Base-by-base conservation (phyloP, 2,329 filamentous ascomycete genomes). In the Penicillium thymicola region DNA sequence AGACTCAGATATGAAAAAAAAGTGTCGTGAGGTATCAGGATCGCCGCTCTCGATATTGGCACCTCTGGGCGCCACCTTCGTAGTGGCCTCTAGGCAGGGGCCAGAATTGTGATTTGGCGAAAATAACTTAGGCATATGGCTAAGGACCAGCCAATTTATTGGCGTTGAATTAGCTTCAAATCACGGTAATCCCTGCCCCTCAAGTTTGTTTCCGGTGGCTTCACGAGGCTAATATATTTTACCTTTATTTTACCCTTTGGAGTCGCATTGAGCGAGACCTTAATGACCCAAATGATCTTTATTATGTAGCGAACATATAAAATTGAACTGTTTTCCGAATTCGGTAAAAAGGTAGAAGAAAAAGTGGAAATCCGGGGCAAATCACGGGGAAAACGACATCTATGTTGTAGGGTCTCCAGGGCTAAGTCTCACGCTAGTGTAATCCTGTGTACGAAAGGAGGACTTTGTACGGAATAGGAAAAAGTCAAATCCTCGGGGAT, bases 1-100 rank as follows among this genome's bases (percentile, higher is more conserved):
- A 11, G 5, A 18, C 18, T 5, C 16, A 27, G 5, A 36, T 14
- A 23, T 25, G 10, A 6, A 42, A 51, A 30, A 25, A n/a, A n/a
- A 13, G 25, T 36, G 4, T 25, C 21, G 2, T 3, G 14, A 7
- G 13, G 11, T 10, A 50, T 34, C 16, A 13, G 16, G 32, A 41
- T 36, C 37, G 27, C 42, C 36, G 38, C 43, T 37, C 42, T 53
- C 36, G 45, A 46, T 34, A 37, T 45, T 45, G n/a, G 32, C 27
- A 18, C 30, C 25, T 32, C 28, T 5, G 16, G 30, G 30, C 54
- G 54, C 57, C 54, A 54, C 57, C 21, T 21, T 49, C n/a, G 21
- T 41, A 21, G 16, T 21, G 30, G 10, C 21, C n/a, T 34, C 32
- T 43, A 21, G 34, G 6, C 42, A 38, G 16, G 21, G 34, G 18